Evolutionary conservation across 176 grass and related monocot species (phyloP).

Genomic region (Luzula sylvatica): DNA sequence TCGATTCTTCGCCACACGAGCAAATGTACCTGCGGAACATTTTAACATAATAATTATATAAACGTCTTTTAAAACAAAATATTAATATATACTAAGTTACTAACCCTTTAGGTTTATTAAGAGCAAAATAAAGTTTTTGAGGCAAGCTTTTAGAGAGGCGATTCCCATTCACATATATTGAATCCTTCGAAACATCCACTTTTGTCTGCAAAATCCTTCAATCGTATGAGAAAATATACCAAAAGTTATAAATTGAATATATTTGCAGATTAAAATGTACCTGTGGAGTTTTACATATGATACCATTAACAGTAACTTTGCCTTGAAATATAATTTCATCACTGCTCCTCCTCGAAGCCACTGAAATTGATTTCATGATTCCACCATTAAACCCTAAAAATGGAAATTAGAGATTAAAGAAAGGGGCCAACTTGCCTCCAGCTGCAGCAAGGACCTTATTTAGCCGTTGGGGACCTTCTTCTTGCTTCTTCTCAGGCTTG

Average conservation of each 20-base stretch:
- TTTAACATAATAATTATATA: slow-evolving; percentile 17
- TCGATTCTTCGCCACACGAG: slow-evolving; percentile 68
- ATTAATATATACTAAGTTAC: slow-evolving; percentile 18
- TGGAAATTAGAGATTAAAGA: background rate
- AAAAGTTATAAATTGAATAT: background rate
- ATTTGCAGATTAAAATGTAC: slow-evolving; percentile 25
- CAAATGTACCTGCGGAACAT: slow-evolving; percentile 72
- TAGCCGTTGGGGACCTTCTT: slow-evolving; percentile 44
- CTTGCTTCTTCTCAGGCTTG: slow-evolving; percentile 7
- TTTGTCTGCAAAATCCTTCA: slow-evolving; percentile 43
- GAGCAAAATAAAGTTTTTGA: slow-evolving; percentile 75
- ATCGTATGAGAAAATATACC: slow-evolving; percentile 1
- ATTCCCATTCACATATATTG: slow-evolving; percentile 86
- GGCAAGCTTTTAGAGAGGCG: slow-evolving; percentile 80
- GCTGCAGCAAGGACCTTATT: slow-evolving; percentile 73
- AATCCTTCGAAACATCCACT: slow-evolving; percentile 80
- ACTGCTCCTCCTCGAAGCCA: slow-evolving; percentile 76
- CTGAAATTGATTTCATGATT: slow-evolving; percentile 19
- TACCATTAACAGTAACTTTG: slow-evolving; percentile 94
- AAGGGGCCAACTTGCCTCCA: slow-evolving; percentile 39
- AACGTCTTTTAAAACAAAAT: background rate
- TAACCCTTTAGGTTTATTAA: slow-evolving; percentile 96
- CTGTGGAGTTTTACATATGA: slow-evolving; percentile 74
- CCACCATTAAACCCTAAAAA: background rate
- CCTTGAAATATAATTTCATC: slow-evolving; percentile 96